A percentile compares a stretch with the other conserved stretches of the same genome.
phyloP scores from a whole-genome alignment of 2,329 filamentous ascomycete genomes.

The Paecilomyces formosus region DNA sequence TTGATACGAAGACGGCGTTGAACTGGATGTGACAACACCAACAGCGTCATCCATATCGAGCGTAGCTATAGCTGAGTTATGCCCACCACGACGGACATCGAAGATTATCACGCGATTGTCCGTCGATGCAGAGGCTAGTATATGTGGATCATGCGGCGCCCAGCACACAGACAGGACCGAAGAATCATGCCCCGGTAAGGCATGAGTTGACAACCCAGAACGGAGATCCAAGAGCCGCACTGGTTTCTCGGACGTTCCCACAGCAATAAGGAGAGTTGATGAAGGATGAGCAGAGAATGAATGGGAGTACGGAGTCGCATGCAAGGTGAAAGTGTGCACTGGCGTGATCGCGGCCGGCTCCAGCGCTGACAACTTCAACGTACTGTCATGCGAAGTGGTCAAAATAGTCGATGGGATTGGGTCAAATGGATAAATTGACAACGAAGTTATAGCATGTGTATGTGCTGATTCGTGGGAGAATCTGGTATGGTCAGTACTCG shows the following conservation, averaged over 20 bases:
- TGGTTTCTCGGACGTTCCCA: conserved; percentile 76
- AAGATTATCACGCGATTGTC: conserved; percentile 80
- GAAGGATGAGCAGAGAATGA: conserved; percentile 60
- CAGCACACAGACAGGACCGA: conserved; percentile 65
- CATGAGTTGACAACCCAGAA: conserved; percentile 68
- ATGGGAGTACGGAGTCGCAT: conserved; percentile 52
- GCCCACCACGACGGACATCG: conserved; percentile 68
- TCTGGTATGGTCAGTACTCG: conserved; percentile 9
- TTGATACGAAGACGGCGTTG: conserved; percentile 17
- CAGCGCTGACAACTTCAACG: conserved; percentile 37
- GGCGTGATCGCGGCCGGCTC: conserved; percentile 32
- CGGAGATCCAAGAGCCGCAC: conserved; percentile 81
- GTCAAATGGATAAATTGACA: conserved; percentile 43
- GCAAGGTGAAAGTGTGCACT: conserved; percentile 39
- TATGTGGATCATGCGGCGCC: conserved; percentile 72
- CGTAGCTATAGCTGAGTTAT: conserved; percentile 63
- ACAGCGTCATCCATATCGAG: conserved; percentile 79
- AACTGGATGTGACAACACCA: conserved; percentile 47
- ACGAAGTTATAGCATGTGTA: conserved; percentile 38
- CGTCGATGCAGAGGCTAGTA: conserved; percentile 75
- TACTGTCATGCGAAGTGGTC: conserved; percentile 39
- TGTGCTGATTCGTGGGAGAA: conserved; percentile 31
- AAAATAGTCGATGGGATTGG: conserved; percentile 39
- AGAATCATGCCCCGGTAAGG: conserved; percentile 59
- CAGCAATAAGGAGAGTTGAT: conserved; percentile 72